Conservation (phyloP, 2,329 filamentous ascomycete genomes). For the Scleromitrula shiraiana region DNA sequence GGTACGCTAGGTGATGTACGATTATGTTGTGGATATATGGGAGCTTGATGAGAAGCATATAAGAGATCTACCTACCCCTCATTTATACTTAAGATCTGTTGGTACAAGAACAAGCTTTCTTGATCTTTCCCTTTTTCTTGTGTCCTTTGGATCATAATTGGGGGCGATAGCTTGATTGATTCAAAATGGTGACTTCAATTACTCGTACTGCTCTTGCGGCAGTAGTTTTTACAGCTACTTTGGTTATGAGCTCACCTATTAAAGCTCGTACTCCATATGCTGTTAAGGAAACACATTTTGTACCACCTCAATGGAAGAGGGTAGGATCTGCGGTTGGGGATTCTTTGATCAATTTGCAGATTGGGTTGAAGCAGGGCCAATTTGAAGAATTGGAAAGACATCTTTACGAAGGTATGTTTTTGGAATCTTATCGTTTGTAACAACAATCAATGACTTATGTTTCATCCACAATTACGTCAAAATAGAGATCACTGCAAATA, state of each 20-base stretch:
- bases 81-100: background rate
- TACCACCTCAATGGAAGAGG: conserved; percentile 8
- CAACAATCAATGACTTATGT: background rate
- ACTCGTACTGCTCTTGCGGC: background rate
- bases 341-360: conserved; percentile 7
- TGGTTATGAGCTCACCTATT: conserved; percentile 7
- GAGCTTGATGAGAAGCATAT: background rate
- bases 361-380: conserved; percentile 10
- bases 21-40: no score
- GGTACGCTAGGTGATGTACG: no score
- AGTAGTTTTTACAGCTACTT: background rate
- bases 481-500: no score
- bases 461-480: no score
- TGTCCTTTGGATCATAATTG: background rate
- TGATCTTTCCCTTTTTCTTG: background rate
- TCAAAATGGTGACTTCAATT: conserved; percentile 10
- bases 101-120: background rate
- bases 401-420: conserved; percentile 9
- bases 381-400: conserved; percentile 10
- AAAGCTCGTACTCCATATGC: conserved; percentile 11
- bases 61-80: background rate
- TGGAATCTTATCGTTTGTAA: background rate
- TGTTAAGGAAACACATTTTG: conserved; percentile 9
- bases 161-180: background rate
- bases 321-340: conserved; percentile 2